Base-by-base conservation (phyloP, 2,329 filamentous ascomycete genomes). In the Paraphoma chrysanthemicola region DNA sequence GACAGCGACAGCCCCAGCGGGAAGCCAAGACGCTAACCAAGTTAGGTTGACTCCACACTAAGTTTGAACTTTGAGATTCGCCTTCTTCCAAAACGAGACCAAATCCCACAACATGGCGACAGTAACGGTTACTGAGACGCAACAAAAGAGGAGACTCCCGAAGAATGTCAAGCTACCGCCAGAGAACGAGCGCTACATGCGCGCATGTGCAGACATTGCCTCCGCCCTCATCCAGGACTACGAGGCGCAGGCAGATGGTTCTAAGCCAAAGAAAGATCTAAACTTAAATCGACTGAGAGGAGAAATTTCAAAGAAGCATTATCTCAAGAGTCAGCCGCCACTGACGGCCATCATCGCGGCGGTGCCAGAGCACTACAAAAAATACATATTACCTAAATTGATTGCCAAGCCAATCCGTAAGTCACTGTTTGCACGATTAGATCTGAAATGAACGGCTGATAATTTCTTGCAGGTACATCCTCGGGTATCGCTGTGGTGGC, bases 351-450 rank as follows among this genome's bases (percentile, higher is more conserved):
- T 99, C 73, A 98, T 99, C 73, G 92, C 95, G 52, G 95, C 95
- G 9, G 94, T 99, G 36, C 96, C 96, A n/a, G 95, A 99, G 76
- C 93, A 98, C 77, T 97, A 98, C 81, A 99, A 98, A 83, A 99
- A 98, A 81, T 98, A 98, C 72, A 97, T 99, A 59, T 80, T 98
- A 60, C 95, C 93, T 17, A 97, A 97, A 79, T 83, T 99, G 60
- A 93, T 99, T 68, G 95, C 96, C 28, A 99, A 99, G 79, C 95
- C 95, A 1, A 98, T 99, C 57, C 86, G 91, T 90, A 84, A 70
- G 85, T 81, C 30, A 1, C 16, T 23, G 23, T 23, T 23, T 23
- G 23, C 41, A 45, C 28, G 23, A 36, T 44, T 33, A 7, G n/a
- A 11, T 2, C 8, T 31, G 0, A 30, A 0, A 3, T 23, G 5